These are phyloP conservation scores for Microsporum canis DNA, from an alignment of 2,329 filamentous ascomycete genomes.

Conservation along the genomic window DNA sequence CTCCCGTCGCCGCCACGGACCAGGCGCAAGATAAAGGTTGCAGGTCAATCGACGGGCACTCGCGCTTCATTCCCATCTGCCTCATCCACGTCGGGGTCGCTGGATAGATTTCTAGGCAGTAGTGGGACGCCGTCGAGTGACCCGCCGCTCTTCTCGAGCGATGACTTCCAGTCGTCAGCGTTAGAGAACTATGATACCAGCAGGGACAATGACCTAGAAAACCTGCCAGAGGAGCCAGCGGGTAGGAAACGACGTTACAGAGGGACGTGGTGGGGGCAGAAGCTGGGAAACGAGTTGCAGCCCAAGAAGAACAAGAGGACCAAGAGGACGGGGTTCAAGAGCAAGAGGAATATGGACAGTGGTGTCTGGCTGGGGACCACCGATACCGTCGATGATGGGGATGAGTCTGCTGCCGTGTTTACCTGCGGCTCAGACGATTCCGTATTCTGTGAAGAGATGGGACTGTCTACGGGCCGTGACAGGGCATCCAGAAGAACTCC, in stretches of 20 bases:
- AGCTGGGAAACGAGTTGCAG: conserved; percentile 15
- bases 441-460: neutral
- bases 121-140: conserved; percentile 28
- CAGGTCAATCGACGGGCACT: conserved; percentile 8
- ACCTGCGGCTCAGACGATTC: conserved; percentile 9
- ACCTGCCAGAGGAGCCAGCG: conserved; percentile 10
- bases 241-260: conserved; percentile 30
- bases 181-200: conserved; percentile 32
- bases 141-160: conserved; percentile 38
- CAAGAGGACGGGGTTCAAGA: conserved; percentile 34
- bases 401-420: neutral
- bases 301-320: conserved; percentile 23
- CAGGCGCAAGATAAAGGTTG: conserved; percentile 4
- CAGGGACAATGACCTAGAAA: conserved; percentile 11
- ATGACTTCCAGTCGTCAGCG: conserved; percentile 36
- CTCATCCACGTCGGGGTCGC: conserved; percentile 16
- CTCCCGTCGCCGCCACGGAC: conserved; percentile 22
- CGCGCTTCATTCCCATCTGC: conserved; percentile 11
- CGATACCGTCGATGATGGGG: conserved; percentile 15
- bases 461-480: neutral
- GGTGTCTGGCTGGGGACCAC: conserved; percentile 41
- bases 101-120: neutral
- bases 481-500: neutral
- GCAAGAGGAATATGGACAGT: conserved; percentile 35
- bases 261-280: conserved; percentile 37